A percentile compares a stretch with the other conserved stretches of the same genome.
Conservation (phyloP, 805 yeast genomes). For the Saccharomycopsis fermentans region DNA sequence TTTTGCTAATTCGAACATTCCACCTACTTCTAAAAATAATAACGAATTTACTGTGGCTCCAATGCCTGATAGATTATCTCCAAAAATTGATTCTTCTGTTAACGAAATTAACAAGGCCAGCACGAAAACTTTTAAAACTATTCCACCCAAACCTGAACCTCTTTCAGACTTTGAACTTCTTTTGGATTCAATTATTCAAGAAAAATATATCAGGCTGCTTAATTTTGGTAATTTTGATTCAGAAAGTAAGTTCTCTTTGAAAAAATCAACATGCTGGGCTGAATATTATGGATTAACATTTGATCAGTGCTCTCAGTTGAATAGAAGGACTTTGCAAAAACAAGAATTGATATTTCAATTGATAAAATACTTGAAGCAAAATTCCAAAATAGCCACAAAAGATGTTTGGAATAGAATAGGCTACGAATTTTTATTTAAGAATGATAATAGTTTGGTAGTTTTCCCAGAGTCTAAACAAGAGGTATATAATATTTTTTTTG, state of each 20-base stretch:
- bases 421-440: conserved; percentile 15
- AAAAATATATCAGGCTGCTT: conserved; percentile 9
- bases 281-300: conserved; percentile 11
- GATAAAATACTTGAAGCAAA: conserved; percentile 11
- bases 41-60: too few species aligned
- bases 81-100: neutral
- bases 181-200: conserved; percentile 8
- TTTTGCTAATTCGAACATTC: neutral
- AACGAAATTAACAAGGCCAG: neutral
- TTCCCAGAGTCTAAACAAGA: conserved; percentile 18
- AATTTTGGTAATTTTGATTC: conserved; percentile 7
- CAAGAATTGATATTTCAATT: conserved; percentile 17
- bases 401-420: conserved; percentile 19
- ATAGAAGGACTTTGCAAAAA: conserved; percentile 11
- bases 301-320: conserved; percentile 6
- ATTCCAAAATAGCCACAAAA: conserved; percentile 13
- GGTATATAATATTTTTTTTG: conserved; percentile 18
- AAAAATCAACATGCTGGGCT: conserved; percentile 13
- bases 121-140: neutral
- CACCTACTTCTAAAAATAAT: neutral
- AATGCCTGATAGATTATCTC: neutral
- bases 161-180: conserved; percentile 3
- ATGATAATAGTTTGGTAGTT: conserved; percentile 12
- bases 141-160: neutral
- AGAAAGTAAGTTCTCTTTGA: conserved; percentile 1